A percentile compares a stretch with the other conserved stretches of the same genome.
Conservation (phyloP, 176 grass and related monocot genomes). For the Oryza glaberrima region DNA sequence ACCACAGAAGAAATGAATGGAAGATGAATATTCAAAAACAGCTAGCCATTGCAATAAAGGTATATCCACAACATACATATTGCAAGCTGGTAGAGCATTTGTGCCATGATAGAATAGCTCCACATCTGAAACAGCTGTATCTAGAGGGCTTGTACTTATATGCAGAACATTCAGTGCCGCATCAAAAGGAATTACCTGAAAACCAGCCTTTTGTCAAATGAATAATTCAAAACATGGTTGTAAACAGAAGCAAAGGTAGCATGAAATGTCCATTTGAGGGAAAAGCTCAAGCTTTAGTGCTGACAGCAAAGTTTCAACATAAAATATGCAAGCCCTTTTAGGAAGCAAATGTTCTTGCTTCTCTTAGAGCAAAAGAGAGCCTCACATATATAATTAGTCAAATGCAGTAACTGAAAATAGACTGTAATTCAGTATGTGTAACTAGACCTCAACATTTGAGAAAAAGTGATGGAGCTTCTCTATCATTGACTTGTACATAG, state of each 20-base stretch:
- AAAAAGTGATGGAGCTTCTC: constrained; percentile 68
- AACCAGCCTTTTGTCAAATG: constrained; percentile 26
- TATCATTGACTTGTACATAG: constrained; percentile 76
- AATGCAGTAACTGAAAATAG: constrained; percentile 28
- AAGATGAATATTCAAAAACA: constrained; percentile 4
- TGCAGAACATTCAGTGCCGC: constrained; percentile 40
- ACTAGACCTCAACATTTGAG: constrained; percentile 56
- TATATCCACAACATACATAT: constrained; percentile 44
- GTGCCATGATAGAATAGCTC: constrained; percentile 39
- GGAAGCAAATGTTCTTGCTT: constrained; percentile 20
- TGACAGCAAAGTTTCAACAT: not conserved
- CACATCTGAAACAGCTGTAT: constrained; percentile 43
- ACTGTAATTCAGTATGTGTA: constrained; percentile 51
- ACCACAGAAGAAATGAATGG: constrained; percentile 15
- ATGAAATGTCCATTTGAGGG: not conserved
- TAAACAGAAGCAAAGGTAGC: constrained; percentile 18
- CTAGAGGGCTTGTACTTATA: constrained; percentile 33
- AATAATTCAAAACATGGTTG: constrained; percentile 26
- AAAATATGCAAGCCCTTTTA: constrained; percentile 9
- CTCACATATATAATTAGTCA: not conserved
- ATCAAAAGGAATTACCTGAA: constrained; percentile 67
- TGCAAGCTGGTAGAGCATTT: constrained; percentile 38
- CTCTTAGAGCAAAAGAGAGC: not conserved
- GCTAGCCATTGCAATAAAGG: constrained; percentile 1
- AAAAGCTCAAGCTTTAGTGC: not conserved